Base-by-base conservation (phyloP, 208 protist genomes). In the Acanthamoeba healyi region DNA sequence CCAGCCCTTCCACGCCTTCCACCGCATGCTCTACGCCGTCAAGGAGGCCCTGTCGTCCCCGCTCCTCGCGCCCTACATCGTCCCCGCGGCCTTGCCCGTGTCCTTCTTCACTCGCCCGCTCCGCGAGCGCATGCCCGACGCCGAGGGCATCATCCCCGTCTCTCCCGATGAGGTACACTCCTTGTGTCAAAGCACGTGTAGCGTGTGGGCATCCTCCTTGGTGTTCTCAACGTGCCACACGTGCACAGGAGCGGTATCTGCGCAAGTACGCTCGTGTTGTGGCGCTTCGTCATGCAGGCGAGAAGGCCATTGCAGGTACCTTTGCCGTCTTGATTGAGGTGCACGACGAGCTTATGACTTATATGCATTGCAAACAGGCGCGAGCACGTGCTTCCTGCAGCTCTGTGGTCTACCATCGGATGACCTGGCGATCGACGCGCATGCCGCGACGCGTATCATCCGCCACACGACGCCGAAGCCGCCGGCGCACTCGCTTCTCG, bases 1-100 rank as follows among this genome's bases (percentile, higher is more conserved):
- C 7, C 15, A 34, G n/a, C 87, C 87, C 63, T 92, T 92, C 40
- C 38, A 92, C 24, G 87, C 87, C 40, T 77, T 77, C 15, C 61
- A 92, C 24, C 38, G 14, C 17, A 6, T 92, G 51, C 61, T 92
- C 10, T 17, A 92, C 42, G 19, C 61, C 19, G 61, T 70, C 38
- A 82, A 82, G 72, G 72, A 54, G n/a, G 72, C 72, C 19, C 34
- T 42, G 38, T 7, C 72, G 5, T 82, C 72, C 6, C 38, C 72
- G 34, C 34, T 51, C 10, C 38, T 82, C 14, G 42, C 72, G 24
- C 42, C 42, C 72, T 54, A 44, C 29, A 15, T 82, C 10, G 12
- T 82, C 72, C 38, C n/a, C 6, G 14, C 42, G 34, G n/a, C 72
- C n/a, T 15, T 82, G 12, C 72, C 34, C 12, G 38, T 29, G 9